Evolutionary conservation across 345 rosid genomes (phyloP), one percentile per base, ranked within the genome.

Genomic region (Luvunga scandens): DNA sequence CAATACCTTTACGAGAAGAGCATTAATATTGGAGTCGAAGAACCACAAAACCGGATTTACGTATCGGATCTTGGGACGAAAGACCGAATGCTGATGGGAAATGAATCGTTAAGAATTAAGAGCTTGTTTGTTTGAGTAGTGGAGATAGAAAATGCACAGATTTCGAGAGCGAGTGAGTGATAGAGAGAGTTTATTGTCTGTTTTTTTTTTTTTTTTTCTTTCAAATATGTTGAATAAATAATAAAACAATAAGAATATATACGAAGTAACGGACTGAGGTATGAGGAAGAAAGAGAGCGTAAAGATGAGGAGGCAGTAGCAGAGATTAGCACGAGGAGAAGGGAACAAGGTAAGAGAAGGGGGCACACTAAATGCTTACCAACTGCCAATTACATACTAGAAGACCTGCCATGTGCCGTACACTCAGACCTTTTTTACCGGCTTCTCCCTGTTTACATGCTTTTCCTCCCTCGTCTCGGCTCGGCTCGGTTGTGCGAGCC

Each of bases 301-400:
- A 4, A 72, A 36, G 64, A 30, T 2, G 38, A 22, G 6, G 31
- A 5, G 28, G 50, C 33, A 72, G 62, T 50, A 53, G 27, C 42
- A 53, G 72, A 53, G 57, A 16, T 4, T 64, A 78, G 65, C 72
- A 77, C 6, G 39, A 36, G 71, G 33, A 28, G 64, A 65, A 50
- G 66, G 24, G 50, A 45, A 5, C 18, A 45, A 45, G 18, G 50
- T 2, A 42, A 24, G 61, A 22, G 7, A 12, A 3, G 53, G 38
- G 2, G 53, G 72, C 83, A 84, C 89, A 87, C 84, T 88, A 84
- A 91, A 87, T 89, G 93, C 92, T 82, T 80, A 84, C 91, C 92
- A 89, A 91, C 94, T 85, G 90, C 92, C 87, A 79, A 78, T 83
- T 75, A 45, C 77, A 78, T 78, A 39, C 24, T 84, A 70, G 81